Evolutionary conservation across 2,329 filamentous ascomycete genomes (phyloP), one percentile per base, ranked within the genome.

Genomic region (Colletotrichum sp.): DNA sequence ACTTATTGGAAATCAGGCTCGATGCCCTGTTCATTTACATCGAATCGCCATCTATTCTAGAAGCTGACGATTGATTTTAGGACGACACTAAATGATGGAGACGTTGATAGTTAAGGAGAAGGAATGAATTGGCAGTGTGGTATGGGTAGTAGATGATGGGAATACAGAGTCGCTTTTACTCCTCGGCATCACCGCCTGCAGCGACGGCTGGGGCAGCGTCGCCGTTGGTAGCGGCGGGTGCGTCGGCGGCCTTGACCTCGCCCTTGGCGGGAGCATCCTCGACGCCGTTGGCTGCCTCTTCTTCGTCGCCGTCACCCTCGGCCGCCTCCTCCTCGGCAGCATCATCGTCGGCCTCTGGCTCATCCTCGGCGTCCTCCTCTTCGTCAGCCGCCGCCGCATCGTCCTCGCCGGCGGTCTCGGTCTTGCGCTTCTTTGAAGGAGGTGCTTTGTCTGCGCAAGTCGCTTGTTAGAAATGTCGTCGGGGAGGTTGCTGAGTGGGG

Each of bases 371-470:
- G 24, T 80, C 81, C 13, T 82, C 82, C 15, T 84, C 84, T 2
- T 84, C 84, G 0, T 84, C 85, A 6, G 24, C 78, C 80, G 6
- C 18, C 26, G 80, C 81, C n/a, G 80, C 84, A 18, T 85, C 80
- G 24, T 77, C 81, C 26, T 76, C 77, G 13, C 81, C 79, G 30
- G 81, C 82, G 28, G 83, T 79, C 72, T 79, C 82, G 30, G 87
- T 88, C 86, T 89, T 90, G 79, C 85, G 86, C 84, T 89, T 90
- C 85, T 90, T 90, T 72, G 86, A 86, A 48, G 88, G 88, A 65
- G 87, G 88, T 69, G 85, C 84, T 75, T 84, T 81, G 69, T 82
- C 83, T 86, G 77, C 12, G 32, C 3, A 28, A 6, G 5, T 26
- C 18, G 36, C 26, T 6, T 30, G 71, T 69, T 8, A 78, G 72